Percentiles rank a stretch among this genome's conserved stretches.
These are phyloP conservation scores for Diaporthe amygdali DNA, from an alignment of 2,329 filamentous ascomycete species.

Conservation along the genomic window DNA sequence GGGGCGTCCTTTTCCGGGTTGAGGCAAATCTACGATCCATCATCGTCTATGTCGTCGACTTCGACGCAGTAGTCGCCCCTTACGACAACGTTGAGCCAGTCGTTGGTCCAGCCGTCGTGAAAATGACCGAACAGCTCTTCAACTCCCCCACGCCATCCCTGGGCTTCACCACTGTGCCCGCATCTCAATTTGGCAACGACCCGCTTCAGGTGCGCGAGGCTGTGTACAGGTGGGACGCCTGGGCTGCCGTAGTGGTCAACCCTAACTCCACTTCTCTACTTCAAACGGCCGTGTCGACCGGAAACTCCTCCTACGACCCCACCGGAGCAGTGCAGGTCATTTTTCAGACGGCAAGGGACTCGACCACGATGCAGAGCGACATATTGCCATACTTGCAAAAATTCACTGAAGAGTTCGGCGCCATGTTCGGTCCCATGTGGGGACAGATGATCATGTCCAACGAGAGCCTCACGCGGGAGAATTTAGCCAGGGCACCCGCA, in stretches of 20 bases:
- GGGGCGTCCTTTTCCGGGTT: slow-evolving; percentile 60
- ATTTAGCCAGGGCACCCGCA: slow-evolving; percentile 32
- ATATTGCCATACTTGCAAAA: slow-evolving; percentile 55
- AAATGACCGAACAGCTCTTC: slow-evolving; percentile 49
- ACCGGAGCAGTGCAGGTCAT: slow-evolving; percentile 62
- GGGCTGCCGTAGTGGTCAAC: slow-evolving; percentile 67
- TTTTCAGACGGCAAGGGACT: slow-evolving; percentile 60
- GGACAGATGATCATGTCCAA: slow-evolving; percentile 45
- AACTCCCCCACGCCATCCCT: slow-evolving; percentile 45
- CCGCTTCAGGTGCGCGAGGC: slow-evolving; percentile 60
- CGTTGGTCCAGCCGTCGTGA: slow-evolving; percentile 59
- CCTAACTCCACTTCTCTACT: slow-evolving; percentile 65
- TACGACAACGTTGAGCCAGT: slow-evolving; percentile 54
- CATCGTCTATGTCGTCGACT: slow-evolving; percentile 65
- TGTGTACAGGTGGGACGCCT: slow-evolving; percentile 63
- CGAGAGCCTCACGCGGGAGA: slow-evolving; percentile 37
- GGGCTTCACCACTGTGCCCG: slow-evolving; percentile 53
- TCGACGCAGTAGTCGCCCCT: slow-evolving; percentile 61
- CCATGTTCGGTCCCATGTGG: slow-evolving; percentile 54
- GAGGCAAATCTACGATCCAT: slow-evolving; percentile 53
- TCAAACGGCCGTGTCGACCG: slow-evolving; percentile 55
- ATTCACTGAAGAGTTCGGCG: slow-evolving; percentile 51
- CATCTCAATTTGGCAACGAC: slow-evolving; percentile 60
- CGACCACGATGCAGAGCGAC: slow-evolving; percentile 58
- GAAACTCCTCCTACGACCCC: slow-evolving; percentile 65